Conservation (phyloP, 306 rosid genomes). For the Inga oerstediana region DNA sequence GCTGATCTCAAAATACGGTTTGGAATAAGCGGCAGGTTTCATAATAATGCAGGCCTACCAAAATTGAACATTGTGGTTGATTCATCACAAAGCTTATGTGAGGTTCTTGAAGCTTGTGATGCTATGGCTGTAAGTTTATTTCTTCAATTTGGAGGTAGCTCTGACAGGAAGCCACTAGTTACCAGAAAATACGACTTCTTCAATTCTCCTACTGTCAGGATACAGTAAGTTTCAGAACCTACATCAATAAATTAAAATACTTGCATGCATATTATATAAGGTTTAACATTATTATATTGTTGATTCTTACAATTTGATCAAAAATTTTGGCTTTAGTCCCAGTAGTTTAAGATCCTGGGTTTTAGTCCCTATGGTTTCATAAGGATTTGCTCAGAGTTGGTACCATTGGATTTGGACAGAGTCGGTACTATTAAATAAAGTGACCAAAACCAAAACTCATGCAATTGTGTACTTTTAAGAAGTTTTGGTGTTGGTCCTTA, state of each 20-base stretch:
- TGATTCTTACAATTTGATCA: no score
- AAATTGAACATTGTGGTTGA: conserved; percentile 68
- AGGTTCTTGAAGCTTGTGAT: conserved; percentile 81
- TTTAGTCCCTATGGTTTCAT: no score
- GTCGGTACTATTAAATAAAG: no score
- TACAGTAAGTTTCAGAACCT: conserved; percentile 73
- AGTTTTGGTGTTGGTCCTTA: no score
- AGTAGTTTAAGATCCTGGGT: no score
- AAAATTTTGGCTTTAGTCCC: no score
- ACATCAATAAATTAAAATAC: background rate
- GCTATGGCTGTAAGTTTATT: conserved; percentile 53
- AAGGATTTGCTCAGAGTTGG: no score
- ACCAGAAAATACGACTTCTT: conserved; percentile 62
- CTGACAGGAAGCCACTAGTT: conserved; percentile 82
- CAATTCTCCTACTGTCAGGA: conserved; percentile 82
- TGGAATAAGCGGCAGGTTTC: conserved; percentile 72
- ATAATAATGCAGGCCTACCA: conserved; percentile 73
- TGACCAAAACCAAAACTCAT: no score
- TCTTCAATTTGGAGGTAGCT: conserved; percentile 61
- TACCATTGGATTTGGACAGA: no score
- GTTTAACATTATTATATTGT: no score
- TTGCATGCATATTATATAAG: background rate
- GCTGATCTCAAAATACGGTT: conserved; percentile 73
- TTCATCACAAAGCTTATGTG: conserved; percentile 66
- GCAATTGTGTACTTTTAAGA: no score